Base-by-base conservation (phyloP, 2,329 filamentous ascomycete genomes). In the Apiospora kogelbergensis region DNA sequence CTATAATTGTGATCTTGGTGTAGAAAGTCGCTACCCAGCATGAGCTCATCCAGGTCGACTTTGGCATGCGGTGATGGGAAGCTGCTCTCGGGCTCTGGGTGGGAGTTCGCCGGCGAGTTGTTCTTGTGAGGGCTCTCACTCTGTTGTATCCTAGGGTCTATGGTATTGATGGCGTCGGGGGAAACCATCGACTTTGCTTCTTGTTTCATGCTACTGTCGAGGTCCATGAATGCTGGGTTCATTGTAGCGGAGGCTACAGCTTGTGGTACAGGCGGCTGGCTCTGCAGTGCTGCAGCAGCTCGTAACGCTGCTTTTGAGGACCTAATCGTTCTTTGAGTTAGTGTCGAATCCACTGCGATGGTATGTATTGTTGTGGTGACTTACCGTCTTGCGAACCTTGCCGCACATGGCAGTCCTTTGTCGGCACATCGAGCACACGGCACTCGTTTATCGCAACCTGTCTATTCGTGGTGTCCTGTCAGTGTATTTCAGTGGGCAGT, bases 391-490 rank as follows among this genome's bases (percentile, higher is more conserved):
- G 86, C 85, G 74, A 83, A 87, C 17, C 86, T 80, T 2, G 84
- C 82, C 5, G 81, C 81, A 72, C 86, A 84, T 1, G 79, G 74
- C n/a, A 86, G 74, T 68, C 81, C 82, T 75, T 86, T 86, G 60
- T 85, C 83, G 6, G 79, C 76, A 69, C 84, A 86, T 68, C 84
- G 79, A n/a, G 81, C 79, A 71, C 84, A 86, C 0, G 84, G 84
- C 1, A 83, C 80, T 67, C 79, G 77, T 73, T 86, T 86, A 69
- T 86, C 84, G 68, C 84, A 86, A 9, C 82, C 83, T 2, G 84
- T 85, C 75, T 86, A 86, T 41, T 24, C 63, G 13, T 22, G 11
- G 6, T 37, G n/a, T 42, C 6, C 63, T 20, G n/a, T 44, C 17
- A 65, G 63, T n/a, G n/a, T 20, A 2, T 17, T 26, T 3, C 5